These are phyloP conservation scores for Tricholoma flavovirens DNA, from an alignment of 768 basidiomycete genomes.

Conservation along the genomic window DNA sequence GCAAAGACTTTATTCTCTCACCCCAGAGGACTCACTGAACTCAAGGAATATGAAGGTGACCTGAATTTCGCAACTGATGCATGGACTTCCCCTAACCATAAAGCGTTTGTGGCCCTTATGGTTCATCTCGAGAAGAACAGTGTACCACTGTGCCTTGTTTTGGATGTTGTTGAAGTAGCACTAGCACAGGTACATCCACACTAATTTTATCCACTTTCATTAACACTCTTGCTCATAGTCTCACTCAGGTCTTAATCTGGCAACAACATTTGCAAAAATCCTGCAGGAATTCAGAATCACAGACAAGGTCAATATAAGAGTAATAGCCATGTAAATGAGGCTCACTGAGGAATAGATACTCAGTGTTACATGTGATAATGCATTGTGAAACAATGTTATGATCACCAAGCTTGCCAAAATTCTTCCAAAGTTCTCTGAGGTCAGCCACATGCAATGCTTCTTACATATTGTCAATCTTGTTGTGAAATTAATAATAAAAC, in stretches of 20 bases:
- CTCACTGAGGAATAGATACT: constrained; percentile 2
- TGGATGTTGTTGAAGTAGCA: constrained; percentile 9
- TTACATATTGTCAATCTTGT: too few species aligned
- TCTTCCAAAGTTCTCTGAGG: not conserved
- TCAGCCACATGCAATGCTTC: too few species aligned
- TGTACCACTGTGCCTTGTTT: not conserved
- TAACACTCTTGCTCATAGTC: not conserved
- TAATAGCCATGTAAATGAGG: not conserved
- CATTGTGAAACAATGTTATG: too few species aligned
- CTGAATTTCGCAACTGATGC: too few species aligned
- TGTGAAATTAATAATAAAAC: too few species aligned
- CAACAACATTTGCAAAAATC: constrained; percentile 3
- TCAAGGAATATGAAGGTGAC: too few species aligned
- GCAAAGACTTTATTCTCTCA: not conserved
- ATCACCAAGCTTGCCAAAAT: not conserved
- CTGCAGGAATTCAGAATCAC: too few species aligned
- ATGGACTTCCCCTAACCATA: too few species aligned
- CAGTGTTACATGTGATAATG: too few species aligned
- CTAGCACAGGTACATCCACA: not conserved
- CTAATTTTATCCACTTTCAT: not conserved
- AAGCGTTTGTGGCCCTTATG: too few species aligned
- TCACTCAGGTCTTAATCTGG: constrained; percentile 5
- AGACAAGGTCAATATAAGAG: not conserved
- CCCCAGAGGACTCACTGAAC: not conserved
- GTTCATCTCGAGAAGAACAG: too few species aligned